Evolutionary conservation across 352 stramenopile species (phyloP).

Genomic region (Stramenopiles sp.): DNA sequence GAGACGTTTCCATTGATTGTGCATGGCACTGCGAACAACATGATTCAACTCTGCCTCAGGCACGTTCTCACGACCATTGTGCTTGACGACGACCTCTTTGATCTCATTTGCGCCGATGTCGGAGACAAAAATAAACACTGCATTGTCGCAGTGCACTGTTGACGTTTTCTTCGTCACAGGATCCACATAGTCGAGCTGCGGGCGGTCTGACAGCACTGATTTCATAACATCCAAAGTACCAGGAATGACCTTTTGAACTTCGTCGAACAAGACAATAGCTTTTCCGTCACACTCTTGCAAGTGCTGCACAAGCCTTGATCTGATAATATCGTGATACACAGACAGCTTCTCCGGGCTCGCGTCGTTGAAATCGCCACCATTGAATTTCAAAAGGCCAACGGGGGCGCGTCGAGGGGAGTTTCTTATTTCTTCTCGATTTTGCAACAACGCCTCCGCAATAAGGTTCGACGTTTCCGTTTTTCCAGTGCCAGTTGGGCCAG

Average conservation of each 20-base stretch:
- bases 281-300: slow-evolving; percentile 52
- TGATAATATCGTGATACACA: slow-evolving; percentile 57
- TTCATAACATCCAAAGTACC: slow-evolving; percentile 53
- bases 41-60: slow-evolving; percentile 38
- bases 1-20: slow-evolving; percentile 58
- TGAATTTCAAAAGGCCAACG: slow-evolving; percentile 50
- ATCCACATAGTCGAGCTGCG: slow-evolving; percentile 16
- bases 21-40: slow-evolving; percentile 46
- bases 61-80: slow-evolving; percentile 43
- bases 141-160: slow-evolving; percentile 22
- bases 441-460: slow-evolving; percentile 52
- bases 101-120: slow-evolving; percentile 59
- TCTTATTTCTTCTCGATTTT: slow-evolving; percentile 42
- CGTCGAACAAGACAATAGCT: slow-evolving; percentile 63
- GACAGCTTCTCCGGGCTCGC: slow-evolving; percentile 51
- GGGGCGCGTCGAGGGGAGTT: slow-evolving; percentile 40
- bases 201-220: slow-evolving; percentile 5
- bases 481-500: slow-evolving; percentile 58
- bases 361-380: slow-evolving; percentile 56
- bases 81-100: slow-evolving; percentile 54
- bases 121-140: slow-evolving; percentile 63
- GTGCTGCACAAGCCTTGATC: slow-evolving; percentile 47
- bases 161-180: background rate
- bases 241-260: slow-evolving; percentile 69
- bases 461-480: slow-evolving; percentile 66